A percentile compares a stretch with the other conserved stretches of the same genome.
These are phyloP conservation scores for Blastomyces percursus DNA, from an alignment of 2,329 filamentous ascomycete genomes.

Conservation along the genomic window DNA sequence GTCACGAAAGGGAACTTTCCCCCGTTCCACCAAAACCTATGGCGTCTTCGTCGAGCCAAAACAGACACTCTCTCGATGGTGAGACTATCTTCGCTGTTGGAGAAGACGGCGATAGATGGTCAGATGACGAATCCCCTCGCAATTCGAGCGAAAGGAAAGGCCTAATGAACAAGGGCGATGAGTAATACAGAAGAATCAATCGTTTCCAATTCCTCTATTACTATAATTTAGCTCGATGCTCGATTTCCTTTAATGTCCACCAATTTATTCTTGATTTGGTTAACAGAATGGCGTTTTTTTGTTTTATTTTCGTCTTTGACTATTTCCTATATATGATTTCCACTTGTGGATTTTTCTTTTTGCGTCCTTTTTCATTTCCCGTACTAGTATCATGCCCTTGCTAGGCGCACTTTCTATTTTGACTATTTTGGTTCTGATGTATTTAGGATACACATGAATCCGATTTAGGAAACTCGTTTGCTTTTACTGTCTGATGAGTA, in stretches of 20 bases:
- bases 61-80: slow-evolving; percentile 60
- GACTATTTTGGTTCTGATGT: not conserved
- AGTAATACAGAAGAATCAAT: not conserved
- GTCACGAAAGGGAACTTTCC: slow-evolving; percentile 27
- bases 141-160: slow-evolving; percentile 42
- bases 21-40: slow-evolving; percentile 41
- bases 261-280: not conserved
- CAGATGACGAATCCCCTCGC: slow-evolving; percentile 49
- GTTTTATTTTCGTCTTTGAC: not conserved
- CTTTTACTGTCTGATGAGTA: not conserved
- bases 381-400: not conserved
- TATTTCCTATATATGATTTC: not conserved
- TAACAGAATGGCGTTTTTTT: slow-evolving; percentile 1
- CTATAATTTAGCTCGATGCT: slow-evolving; percentile 1
- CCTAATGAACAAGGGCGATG: slow-evolving; percentile 37
- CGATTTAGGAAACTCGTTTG: not conserved
- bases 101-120: slow-evolving; percentile 74
- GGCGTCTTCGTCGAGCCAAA: slow-evolving; percentile 39
- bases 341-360: not conserved
- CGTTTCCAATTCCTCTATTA: not conserved
- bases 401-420: not conserved
- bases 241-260: not conserved
- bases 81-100: slow-evolving; percentile 96
- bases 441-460: not conserved
- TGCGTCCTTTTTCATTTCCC: not conserved